Evolutionary conservation across 2,329 filamentous ascomycete genomes (phyloP), one percentile per base, ranked within the genome.

Genomic region (Mycocentrospora acerina): DNA sequence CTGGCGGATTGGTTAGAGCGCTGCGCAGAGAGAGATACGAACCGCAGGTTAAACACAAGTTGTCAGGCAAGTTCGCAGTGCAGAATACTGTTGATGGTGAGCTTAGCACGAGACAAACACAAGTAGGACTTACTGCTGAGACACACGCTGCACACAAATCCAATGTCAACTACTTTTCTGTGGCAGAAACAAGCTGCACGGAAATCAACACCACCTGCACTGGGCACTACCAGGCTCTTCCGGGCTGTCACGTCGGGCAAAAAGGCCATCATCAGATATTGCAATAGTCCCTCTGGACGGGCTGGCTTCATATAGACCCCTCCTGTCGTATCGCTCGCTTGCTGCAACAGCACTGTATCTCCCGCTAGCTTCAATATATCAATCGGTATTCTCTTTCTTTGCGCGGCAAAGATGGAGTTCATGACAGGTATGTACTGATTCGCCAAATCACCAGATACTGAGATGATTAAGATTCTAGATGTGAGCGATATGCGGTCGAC

Each of bases 161-260:
- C 93, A 2, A 90, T 82, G 68, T 96, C 89, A 29, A 98, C 85
- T 14, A 97, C 89, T 24, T 81, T 82, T 34, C 91, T 79, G 70
- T 98, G 93, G 65, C 93, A 98, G 71, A 98, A 98, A 65, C 93
- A 98, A 3, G 93, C 93, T n/a, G 94, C 91, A 29, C 93, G 82
- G 66, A 98, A 98, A 70, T 98, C 94, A 29, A 98, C 90, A 29
- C 86, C 83, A 39, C 90, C 86, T 25, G 88, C 84, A 7, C 86
- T 88, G 0, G 93, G 90, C 4, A 85, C 74, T 28, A 95, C 78
- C 28, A 98, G 72, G 41, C 84, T 79, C 30, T 77, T 68, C 8
- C 83, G 72, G 15, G 79, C 78, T 11, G 73, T 75, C 42, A 80
- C 78, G 56, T 93, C 85, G 0, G 90, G 84, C n/a, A 88, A 71